Evolutionary conservation across 805 yeast species (phyloP), one percentile per base, ranked within the genome.

Genomic region (Kodamaea fukazawae): DNA sequence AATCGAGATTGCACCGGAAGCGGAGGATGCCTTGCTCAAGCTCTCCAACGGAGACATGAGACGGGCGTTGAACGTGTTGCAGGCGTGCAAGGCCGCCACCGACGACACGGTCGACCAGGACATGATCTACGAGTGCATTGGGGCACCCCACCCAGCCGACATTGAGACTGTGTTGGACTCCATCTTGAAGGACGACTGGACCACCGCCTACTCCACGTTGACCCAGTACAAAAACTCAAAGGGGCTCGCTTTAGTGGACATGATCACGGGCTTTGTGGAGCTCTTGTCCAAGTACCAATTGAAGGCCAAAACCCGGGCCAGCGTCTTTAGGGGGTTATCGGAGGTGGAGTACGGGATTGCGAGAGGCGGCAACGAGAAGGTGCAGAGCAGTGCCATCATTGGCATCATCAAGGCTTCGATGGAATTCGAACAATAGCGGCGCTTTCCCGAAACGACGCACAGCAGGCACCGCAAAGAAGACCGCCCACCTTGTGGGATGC

Each of bases 1-100:
- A 1, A 65, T 93, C 34, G 63, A 70, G 3, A 67, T 93, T 7
- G 55, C 71, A 0, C 61, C 70, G 0, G 79, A 71, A 1, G 97
- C 96, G 0, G 65, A 75, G 31, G 61, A 63, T 0, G 80, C 96
- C 1, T 65, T 93, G 34, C 67, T 93, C 41, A 70, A 67, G 38
- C 71, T 93, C 40, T 75, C 93, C n/a, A 77, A 81, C 42, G 99
- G 99, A 38, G 99, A 93, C 61, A 93, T 93, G 99, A 79, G 99
- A 67, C 78, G 86, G 36, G 95, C 96, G 1, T 71, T 93, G 51
- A 93, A 93, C 55, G 96, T 93, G 4, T 63, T 93, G 42, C 99
- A 93, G 63, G 95, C 98, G 0, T 87, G 98, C 60, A 78, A 84
- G 46, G 90, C 96, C 0, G 86, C 96, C 2, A 45, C 59, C 22